Evolutionary conservation across 352 stramenopile species (phyloP).

Genomic region (Globisporangium nunn): DNA sequence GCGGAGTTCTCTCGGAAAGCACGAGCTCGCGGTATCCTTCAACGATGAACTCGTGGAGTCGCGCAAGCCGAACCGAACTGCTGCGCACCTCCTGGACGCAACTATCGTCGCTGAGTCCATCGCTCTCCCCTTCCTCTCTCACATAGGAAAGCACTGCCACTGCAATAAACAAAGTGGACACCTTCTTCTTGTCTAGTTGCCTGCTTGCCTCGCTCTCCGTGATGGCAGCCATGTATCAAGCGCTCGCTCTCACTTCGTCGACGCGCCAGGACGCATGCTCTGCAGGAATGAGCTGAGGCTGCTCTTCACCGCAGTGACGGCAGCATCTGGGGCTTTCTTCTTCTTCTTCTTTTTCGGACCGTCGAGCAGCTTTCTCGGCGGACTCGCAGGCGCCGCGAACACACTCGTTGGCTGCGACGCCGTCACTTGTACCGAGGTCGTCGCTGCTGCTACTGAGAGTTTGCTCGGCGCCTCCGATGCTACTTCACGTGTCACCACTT

Average conservation of each 20-base stretch:
- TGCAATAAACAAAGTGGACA: too few species aligned
- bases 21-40: slow-evolving; percentile 10
- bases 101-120: slow-evolving; percentile 3
- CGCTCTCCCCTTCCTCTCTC: neutral
- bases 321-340: slow-evolving; percentile 22
- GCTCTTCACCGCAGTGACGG: slow-evolving; percentile 49
- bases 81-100: slow-evolving; percentile 11
- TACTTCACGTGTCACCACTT: neutral
- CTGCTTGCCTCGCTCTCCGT: too few species aligned
- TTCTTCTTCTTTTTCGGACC: slow-evolving; percentile 72
- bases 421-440: neutral
- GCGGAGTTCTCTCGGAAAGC: neutral
- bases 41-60: slow-evolving; percentile 10
- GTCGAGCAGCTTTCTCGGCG: slow-evolving; percentile 63
- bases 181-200: neutral
- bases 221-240: neutral
- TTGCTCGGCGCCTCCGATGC: too few species aligned
- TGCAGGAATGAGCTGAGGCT: slow-evolving; percentile 57
- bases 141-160: too few species aligned
- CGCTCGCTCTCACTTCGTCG: slow-evolving; percentile 20
- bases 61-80: slow-evolving; percentile 6
- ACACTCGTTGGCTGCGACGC: slow-evolving; percentile 9
- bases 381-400: slow-evolving; percentile 45
- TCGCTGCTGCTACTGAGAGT: neutral
- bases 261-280: slow-evolving; percentile 26